Evolutionary conservation across 2,329 filamentous ascomycete species (phyloP), one percentile per base, ranked within the genome.

Genomic region (Sordariomycetes sp.): DNA sequence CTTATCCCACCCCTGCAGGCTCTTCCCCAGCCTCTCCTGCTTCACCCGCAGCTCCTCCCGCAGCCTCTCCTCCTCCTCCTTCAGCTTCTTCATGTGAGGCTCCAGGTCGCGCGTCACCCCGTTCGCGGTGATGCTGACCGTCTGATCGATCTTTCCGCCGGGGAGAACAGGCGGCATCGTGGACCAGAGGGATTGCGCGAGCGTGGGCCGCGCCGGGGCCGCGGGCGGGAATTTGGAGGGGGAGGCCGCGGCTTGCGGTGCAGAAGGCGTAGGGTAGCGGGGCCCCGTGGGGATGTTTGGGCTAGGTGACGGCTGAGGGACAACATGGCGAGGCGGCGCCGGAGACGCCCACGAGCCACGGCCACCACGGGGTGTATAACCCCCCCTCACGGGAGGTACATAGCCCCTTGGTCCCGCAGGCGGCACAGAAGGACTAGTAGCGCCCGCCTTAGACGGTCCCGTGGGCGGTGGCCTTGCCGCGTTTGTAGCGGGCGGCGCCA

Each of bases 31-130:
- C 61, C 76, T 76, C 50, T 83, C 81, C 64, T 83, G 76, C 65
- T 80, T 81, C 25, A 63, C 64, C 22, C 76, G 73, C 34, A 81
- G 68, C 57, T 84, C 81, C 50, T 79, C 74, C 1, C 81, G 74
- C 40, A 82, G 64, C 61, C 76, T 77, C 66, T 83, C 81, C 64
- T 83, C 81, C 53, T 85, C 81, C 46, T 83, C 80, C 59, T 74
- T 75, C 12, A 83, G 72, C 60, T 79, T 79, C 37, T 74, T 72
- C 62, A 75, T 77, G 65, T 82, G 79, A n/a, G 74, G 67, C 61
- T 82, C 79, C 18, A 82, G 68, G 51, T 84, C 81, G 12, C 76
- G 75, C 25, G 83, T 76, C 18, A 80, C 78, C 0, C 70, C 58
- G 3, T 72, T 71, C 8, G 68, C 67, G 50, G 79, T 63, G 2